Evolutionary conservation across 257 asterid species (phyloP).

Genomic region (Echites panduratus): DNA sequence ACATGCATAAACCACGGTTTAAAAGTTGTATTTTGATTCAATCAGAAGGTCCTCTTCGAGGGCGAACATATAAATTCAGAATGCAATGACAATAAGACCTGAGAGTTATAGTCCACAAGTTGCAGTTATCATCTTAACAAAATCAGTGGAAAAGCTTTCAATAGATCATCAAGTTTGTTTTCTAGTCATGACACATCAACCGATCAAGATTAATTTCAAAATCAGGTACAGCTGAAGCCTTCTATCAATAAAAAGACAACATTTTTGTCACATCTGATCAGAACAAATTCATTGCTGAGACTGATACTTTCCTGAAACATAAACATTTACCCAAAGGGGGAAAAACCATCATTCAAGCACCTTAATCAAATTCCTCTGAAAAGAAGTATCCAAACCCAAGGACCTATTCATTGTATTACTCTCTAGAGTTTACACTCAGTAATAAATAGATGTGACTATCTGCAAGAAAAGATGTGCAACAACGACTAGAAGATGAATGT

Average conservation of each 20-base stretch:
- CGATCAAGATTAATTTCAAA: constrained; percentile 2
- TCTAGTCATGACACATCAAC: not conserved
- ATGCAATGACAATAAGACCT: not conserved
- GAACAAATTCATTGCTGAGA: not conserved
- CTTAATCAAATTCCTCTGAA: not conserved
- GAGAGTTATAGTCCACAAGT: not conserved
- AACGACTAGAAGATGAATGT: not conserved
- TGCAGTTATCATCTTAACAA: not conserved
- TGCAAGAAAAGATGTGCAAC: not conserved
- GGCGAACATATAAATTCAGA: not conserved
- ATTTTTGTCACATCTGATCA: not conserved
- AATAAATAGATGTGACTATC: not conserved
- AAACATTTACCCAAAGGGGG: not conserved
- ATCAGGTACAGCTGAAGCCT: not conserved
- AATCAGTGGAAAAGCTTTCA: not conserved
- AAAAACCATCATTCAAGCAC: not conserved
- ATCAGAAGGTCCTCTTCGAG: not conserved
- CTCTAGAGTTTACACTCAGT: not conserved
- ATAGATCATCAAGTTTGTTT: not conserved
- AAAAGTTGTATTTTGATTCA: not conserved
- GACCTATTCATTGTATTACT: not conserved
- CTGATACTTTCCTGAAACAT: not conserved
- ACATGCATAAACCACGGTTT: not conserved
- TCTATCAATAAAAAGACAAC: not conserved
- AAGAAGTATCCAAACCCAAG: not conserved